Evolutionary conservation across 495 filamentous ascomycete genomes (phyloP).

Genomic region (Podospora didyma): DNA sequence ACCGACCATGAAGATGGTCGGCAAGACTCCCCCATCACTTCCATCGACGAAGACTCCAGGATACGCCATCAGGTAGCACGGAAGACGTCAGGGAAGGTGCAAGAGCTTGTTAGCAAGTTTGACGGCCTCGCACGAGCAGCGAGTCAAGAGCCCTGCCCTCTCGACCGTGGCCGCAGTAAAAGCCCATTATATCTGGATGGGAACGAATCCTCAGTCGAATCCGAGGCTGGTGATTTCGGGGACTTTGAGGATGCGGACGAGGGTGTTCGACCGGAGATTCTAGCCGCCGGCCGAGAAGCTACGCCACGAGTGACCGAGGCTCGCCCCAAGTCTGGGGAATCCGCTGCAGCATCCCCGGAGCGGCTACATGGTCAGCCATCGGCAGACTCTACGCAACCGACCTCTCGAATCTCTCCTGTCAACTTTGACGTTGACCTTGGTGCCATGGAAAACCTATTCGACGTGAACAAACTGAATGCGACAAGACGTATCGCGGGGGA

Average conservation of each 20-base stretch:
- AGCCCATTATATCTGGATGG: slow-evolving; percentile 4
- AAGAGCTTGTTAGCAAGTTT: slow-evolving; percentile 45
- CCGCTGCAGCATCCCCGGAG: neutral
- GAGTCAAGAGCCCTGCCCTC: slow-evolving; percentile 26
- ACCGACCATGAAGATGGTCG: slow-evolving; percentile 35
- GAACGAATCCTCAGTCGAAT: slow-evolving; percentile 15
- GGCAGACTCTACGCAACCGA: neutral
- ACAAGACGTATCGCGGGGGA: neutral
- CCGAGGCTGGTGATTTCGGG: slow-evolving; percentile 44
- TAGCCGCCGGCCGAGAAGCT: neutral
- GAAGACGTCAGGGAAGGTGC: slow-evolving; percentile 38
- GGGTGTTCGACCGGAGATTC: slow-evolving; percentile 9
- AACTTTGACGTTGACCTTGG: slow-evolving; percentile 36
- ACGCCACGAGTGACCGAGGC: neutral
- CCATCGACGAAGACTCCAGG: slow-evolving; percentile 48
- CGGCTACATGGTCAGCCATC: too few relatives aligned
- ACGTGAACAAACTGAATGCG: slow-evolving; percentile 3
- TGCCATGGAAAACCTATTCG: slow-evolving; percentile 44
- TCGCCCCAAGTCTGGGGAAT: neutral
- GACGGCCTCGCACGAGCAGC: slow-evolving; percentile 38
- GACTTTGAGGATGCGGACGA: slow-evolving; percentile 50
- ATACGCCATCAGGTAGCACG: slow-evolving; percentile 22
- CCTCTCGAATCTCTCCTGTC: slow-evolving; percentile 29
- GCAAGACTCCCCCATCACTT: slow-evolving; percentile 50
- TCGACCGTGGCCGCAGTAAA: slow-evolving; percentile 13